Conservation (phyloP, 1,284 basidiomycete genomes). For the Boletus calvinii region DNA sequence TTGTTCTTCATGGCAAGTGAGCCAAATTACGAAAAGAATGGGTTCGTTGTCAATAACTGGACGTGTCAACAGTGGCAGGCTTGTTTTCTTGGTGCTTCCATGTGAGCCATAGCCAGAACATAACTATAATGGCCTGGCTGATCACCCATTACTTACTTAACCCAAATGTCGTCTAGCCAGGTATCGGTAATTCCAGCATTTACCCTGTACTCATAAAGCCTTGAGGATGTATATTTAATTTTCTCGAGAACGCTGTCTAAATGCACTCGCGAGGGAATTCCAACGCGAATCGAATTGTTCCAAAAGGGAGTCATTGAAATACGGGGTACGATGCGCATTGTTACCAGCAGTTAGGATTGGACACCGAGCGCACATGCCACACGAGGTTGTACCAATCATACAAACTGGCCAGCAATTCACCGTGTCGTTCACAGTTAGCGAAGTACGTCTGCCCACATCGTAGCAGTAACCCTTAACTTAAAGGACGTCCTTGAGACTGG, state of each 20-base stretch:
- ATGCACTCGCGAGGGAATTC: not conserved
- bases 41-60: not conserved
- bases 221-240: not conserved
- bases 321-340: not conserved
- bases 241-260: not conserved
- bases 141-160: not conserved
- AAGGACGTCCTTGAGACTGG: slow-evolving; percentile 80
- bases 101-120: not conserved
- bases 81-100: not conserved
- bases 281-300: not conserved
- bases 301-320: not conserved
- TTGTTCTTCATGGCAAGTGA: not conserved
- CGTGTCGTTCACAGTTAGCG: not conserved
- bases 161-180: not conserved
- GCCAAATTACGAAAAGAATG: slow-evolving; percentile 2
- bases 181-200: not conserved
- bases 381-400: not conserved
- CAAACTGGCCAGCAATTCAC: not conserved
- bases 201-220: slow-evolving; percentile 1
- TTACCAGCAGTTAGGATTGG: slow-evolving; percentile 1
- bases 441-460: not conserved
- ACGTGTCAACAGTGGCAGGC: not conserved
- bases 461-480: slow-evolving; percentile 30
- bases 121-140: not conserved
- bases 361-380: not conserved